phyloP scores from a whole-genome alignment of 192 early-diverging fungal genomes.

The Coemansia sp. region DNA sequence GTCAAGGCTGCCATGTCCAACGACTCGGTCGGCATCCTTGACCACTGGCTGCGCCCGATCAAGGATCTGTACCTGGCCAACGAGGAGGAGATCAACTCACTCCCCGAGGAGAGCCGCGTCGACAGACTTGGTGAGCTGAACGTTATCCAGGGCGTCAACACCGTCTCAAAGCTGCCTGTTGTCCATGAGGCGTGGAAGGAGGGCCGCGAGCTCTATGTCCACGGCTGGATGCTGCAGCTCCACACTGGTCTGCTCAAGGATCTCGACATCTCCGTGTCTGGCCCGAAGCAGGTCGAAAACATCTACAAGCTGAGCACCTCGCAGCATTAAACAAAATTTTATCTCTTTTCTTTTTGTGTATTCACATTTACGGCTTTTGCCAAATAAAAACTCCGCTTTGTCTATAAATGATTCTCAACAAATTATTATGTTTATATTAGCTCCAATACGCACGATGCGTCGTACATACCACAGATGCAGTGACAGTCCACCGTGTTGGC shows the following conservation, averaged over 20 bases:
- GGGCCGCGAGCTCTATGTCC: slow-evolving; percentile 67
- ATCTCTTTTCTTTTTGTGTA: neutral
- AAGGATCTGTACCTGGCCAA: slow-evolving; percentile 76
- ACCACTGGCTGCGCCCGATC: slow-evolving; percentile 88
- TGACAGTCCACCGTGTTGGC: no score
- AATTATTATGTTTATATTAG: neutral
- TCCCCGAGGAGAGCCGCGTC: slow-evolving; percentile 52
- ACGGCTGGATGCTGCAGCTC: slow-evolving; percentile 74
- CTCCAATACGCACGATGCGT: no score
- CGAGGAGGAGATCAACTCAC: slow-evolving; percentile 50
- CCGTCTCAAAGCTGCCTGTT: slow-evolving; percentile 69
- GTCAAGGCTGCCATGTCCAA: slow-evolving; percentile 60
- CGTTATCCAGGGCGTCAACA: slow-evolving; percentile 66
- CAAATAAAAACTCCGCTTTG: neutral
- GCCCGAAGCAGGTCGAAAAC: slow-evolving; percentile 24
- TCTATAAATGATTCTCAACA: neutral
- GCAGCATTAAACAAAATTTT: slow-evolving; percentile 12
- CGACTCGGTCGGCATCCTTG: slow-evolving; percentile 71
- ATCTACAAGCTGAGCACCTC: slow-evolving; percentile 23
- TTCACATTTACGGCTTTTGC: neutral
- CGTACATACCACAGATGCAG: no score
- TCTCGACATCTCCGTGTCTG: slow-evolving; percentile 30
- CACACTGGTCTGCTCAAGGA: slow-evolving; percentile 56
- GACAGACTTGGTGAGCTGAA: slow-evolving; percentile 73
- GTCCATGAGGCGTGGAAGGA: slow-evolving; percentile 81